Evolutionary conservation across 2,329 filamentous ascomycete genomes (phyloP).

Genomic region (Arthrobotrys pseudoclavata): DNA sequence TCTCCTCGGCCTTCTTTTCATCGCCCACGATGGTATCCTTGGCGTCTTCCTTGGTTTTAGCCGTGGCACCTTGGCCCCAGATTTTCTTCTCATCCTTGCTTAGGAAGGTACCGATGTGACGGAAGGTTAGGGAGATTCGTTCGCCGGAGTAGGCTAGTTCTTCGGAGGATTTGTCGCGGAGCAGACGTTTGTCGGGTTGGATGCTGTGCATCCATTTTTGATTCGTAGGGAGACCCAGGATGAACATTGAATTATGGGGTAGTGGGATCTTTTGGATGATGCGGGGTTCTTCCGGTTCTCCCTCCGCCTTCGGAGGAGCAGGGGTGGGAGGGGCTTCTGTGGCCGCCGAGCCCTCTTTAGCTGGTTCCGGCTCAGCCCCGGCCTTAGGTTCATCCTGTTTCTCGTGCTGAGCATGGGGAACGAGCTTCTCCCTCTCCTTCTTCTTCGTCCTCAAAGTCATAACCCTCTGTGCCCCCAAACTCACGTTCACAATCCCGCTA

Average conservation of each 20-base stretch:
- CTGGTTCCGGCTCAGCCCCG: not conserved
- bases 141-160: constrained; percentile 81
- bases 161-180: constrained; percentile 75
- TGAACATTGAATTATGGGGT: constrained; percentile 89
- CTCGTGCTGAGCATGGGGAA: constrained; percentile 3
- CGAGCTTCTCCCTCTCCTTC: constrained; percentile 66
- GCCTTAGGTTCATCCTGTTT: constrained; percentile 11
- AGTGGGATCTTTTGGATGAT: constrained; percentile 78
- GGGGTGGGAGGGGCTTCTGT: not conserved
- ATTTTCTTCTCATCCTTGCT: constrained; percentile 72
- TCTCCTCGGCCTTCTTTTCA: constrained; percentile 73
- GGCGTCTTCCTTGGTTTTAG: constrained; percentile 75
- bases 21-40: constrained; percentile 78
- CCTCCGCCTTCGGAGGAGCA: constrained; percentile 35
- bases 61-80: constrained; percentile 90
- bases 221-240: constrained; percentile 85
- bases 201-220: constrained; percentile 93
- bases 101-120: constrained; percentile 88
- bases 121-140: constrained; percentile 92
- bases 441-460: constrained; percentile 92
- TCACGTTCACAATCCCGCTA: constrained; percentile 91
- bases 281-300: constrained; percentile 65
- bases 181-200: constrained; percentile 82
- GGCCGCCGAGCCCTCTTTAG: not conserved
- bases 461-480: constrained; percentile 88